These are phyloP conservation scores for Penstemon newberryi DNA, from an alignment of 257 asterid genomes.

Conservation along the genomic window DNA sequence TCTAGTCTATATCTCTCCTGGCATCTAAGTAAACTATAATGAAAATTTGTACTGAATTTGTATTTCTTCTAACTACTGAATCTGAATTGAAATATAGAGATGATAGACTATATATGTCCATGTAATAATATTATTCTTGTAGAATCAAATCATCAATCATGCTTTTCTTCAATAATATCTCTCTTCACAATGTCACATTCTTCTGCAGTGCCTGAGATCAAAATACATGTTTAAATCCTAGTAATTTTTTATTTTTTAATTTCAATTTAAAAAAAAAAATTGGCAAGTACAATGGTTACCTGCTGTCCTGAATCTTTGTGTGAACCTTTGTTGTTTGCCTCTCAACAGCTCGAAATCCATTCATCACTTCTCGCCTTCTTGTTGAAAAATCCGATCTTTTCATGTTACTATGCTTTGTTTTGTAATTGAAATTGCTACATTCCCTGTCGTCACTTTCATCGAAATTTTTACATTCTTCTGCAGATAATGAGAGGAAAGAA, in stretches of 20 bases:
- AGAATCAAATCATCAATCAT: not conserved
- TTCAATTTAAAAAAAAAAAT: not conserved
- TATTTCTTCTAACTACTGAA: no score
- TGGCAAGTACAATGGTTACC: slow-evolving; percentile 15
- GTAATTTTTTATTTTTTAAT: not conserved
- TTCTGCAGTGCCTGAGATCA: slow-evolving; percentile 37
- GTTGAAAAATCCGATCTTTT: slow-evolving; percentile 12
- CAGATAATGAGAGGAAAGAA: slow-evolving; percentile 39
- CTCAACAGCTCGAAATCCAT: slow-evolving; percentile 28
- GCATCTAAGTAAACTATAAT: not conserved
- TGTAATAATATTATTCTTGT: not conserved
- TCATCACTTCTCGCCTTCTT: slow-evolving; percentile 13
- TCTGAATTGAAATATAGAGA: not conserved
- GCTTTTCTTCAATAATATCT: not conserved
- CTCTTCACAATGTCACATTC: slow-evolving; percentile 29
- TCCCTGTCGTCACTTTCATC: slow-evolving; percentile 25
- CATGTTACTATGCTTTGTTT: slow-evolving; percentile 1
- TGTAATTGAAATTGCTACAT: not conserved
- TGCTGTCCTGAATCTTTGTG: slow-evolving; percentile 38
- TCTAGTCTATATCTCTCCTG: not conserved
- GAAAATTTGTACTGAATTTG: not conserved
- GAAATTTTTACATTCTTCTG: slow-evolving; percentile 12
- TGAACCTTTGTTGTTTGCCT: slow-evolving; percentile 26
- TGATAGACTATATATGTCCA: not conserved
- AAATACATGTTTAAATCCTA: not conserved